Conservation (phyloP, 1,139 yeast species). For the Hyphopichia fennica region DNA sequence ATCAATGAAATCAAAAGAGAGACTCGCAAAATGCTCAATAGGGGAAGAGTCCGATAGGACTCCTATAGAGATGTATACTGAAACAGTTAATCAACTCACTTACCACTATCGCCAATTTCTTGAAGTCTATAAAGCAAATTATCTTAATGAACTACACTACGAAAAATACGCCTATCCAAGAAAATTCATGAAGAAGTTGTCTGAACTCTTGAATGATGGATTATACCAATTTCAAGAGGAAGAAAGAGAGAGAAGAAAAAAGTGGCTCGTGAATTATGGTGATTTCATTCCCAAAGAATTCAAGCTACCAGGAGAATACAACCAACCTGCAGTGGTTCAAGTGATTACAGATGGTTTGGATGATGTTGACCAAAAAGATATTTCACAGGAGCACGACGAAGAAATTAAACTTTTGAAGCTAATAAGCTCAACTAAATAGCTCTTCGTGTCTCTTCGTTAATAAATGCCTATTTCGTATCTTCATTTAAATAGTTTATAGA, state of each 20-base stretch:
- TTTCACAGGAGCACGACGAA: constrained; percentile 2
- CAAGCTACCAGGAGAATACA: constrained; percentile 38
- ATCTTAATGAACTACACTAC: constrained; percentile 40
- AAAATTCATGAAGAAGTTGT: constrained; percentile 30
- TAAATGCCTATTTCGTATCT: neutral
- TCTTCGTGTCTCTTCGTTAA: neutral
- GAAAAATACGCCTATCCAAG: constrained; percentile 43
- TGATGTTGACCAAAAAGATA: constrained; percentile 23
- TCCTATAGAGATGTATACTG: constrained; percentile 24
- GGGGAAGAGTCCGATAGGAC: constrained; percentile 9
- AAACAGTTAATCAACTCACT: constrained; percentile 28
- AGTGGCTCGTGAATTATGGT: constrained; percentile 43
- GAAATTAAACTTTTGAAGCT: constrained; percentile 4
- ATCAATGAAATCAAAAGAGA: constrained; percentile 16
- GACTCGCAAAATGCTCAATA: constrained; percentile 14
- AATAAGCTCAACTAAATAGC: constrained; percentile 3
- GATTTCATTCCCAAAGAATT: constrained; percentile 45
- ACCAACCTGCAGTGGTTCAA: constrained; percentile 41
- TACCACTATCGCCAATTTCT: constrained; percentile 40
- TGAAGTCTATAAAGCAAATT: constrained; percentile 35
- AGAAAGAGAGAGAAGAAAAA: constrained; percentile 34
- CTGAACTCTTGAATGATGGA: constrained; percentile 35
- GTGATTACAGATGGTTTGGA: constrained; percentile 46
- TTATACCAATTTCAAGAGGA: constrained; percentile 32
- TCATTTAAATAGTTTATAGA: no score